Conservation (phyloP, 495 filamentous ascomycete species). For the Cercophora scortea region DNA sequence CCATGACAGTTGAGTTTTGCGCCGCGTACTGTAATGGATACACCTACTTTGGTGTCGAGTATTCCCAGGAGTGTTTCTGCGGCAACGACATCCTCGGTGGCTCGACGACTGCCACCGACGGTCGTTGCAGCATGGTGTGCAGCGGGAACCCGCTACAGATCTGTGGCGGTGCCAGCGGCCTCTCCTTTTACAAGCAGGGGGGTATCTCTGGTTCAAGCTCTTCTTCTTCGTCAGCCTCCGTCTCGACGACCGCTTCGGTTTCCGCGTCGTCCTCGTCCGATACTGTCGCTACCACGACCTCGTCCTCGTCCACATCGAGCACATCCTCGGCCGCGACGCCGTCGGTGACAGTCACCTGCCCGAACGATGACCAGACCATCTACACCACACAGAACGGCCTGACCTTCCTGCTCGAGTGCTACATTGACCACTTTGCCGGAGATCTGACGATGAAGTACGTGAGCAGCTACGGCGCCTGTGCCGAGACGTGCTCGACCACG, state of each 20-base stretch:
- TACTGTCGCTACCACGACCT: neutral
- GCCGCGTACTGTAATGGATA: slow-evolving; percentile 20
- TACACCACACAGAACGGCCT: slow-evolving; percentile 3
- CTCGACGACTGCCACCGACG: slow-evolving; percentile 11
- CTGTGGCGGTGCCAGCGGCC: slow-evolving; percentile 18
- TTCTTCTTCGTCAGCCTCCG: neutral
- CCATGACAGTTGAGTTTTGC: slow-evolving; percentile 25
- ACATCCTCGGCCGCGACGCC: neutral
- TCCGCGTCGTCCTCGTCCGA: neutral
- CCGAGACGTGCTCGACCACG: slow-evolving; percentile 5
- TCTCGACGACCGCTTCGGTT: neutral
- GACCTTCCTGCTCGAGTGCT: slow-evolving; percentile 10
- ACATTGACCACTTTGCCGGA: slow-evolving; percentile 4
- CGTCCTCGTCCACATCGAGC: neutral
- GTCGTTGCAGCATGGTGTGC: slow-evolving; percentile 27
- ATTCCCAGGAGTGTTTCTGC: slow-evolving; percentile 28
- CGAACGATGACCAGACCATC: neutral
- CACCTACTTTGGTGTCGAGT: slow-evolving; percentile 26
- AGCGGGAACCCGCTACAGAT: slow-evolving; percentile 17
- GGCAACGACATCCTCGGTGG: slow-evolving; percentile 24
- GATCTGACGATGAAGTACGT: slow-evolving; percentile 1
- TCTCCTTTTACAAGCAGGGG: slow-evolving; percentile 24
- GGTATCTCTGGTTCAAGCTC: neutral
- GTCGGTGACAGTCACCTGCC: slow-evolving; percentile 4
- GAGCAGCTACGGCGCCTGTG: slow-evolving; percentile 4